Evolutionary conservation across 2,329 filamentous ascomycete species (phyloP), one percentile per base, ranked within the genome.

Genomic region (Kalaharituber pfeilii): DNA sequence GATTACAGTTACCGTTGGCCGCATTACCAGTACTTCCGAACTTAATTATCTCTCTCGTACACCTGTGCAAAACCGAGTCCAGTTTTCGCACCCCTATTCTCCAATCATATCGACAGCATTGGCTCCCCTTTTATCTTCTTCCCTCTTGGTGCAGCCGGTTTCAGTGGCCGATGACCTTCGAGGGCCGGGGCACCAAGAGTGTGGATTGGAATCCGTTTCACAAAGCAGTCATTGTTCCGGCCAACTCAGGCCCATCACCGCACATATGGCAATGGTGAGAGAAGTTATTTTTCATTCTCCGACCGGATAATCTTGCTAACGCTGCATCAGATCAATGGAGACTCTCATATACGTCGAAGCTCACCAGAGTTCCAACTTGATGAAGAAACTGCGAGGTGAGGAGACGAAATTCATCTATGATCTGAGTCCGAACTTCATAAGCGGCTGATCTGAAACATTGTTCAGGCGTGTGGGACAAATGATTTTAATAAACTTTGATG

Each of bases 401-500:
- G 22, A 45, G n/a, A n/a, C n/a, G n/a, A n/a, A n/a, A n/a, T n/a
- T 9, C n/a, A 39, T 39, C 15, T 47, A 4, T 13, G 11, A 3
- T 4, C 42, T 22, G 13, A 11, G 2, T 13, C n/a, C 3, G 25
- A 24, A 47, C n/a, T 18, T 22, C 42, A 25, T 13, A 24, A 5
- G 13, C 39, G 20, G 25, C 4, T 47, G 42, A 47, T 22, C 15
- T 25, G 24, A 13, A 5, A 28, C 25, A 56, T 59, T 62, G 61
- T 61, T 57, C 64, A 81, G 78, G 74, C 77, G 78, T 57, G 80
- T 86, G 72, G 82, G 83, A 57, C 82, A 86, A 72, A 77, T 81
- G 72, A 74, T 86, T 68, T 82, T 84, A 67, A 85, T 87, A 81
- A 84, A 84, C 67, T 93, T 86, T 74, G 84, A 91, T 72, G 85